A percentile compares a stretch with the other conserved stretches of the same genome.
Conservation (phyloP, 2,329 filamentous ascomycete species). For the Calonectria pseudoturangicola region DNA sequence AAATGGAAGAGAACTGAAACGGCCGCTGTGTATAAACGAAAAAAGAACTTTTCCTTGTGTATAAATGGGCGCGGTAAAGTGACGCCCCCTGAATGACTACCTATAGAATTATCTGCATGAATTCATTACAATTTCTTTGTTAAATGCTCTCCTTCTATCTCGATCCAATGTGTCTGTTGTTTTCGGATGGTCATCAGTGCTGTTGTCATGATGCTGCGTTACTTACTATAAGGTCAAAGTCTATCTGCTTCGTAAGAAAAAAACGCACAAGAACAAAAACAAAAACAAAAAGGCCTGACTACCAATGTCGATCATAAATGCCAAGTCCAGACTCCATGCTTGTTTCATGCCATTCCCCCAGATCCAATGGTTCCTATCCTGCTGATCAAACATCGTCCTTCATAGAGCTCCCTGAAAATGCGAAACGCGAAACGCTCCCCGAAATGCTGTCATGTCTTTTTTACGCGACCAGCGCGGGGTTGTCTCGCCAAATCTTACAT, state of each 20-base stretch:
- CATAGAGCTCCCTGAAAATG: neutral
- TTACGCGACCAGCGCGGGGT: neutral
- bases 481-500: neutral
- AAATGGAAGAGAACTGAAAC: slow-evolving; percentile 43
- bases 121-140: slow-evolving; percentile 4
- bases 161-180: neutral
- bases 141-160: neutral
- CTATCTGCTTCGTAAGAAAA: neutral
- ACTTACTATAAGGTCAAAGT: neutral
- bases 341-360: neutral
- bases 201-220: neutral
- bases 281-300: neutral
- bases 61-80: slow-evolving; percentile 14
- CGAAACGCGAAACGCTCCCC: slow-evolving; percentile 3
- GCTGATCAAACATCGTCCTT: neutral
- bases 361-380: neutral
- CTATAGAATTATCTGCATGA: slow-evolving; percentile 3
- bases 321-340: slow-evolving; percentile 6
- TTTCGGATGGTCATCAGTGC: neutral
- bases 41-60: slow-evolving; percentile 3
- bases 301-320: neutral
- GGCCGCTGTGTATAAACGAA: slow-evolving; percentile 16
- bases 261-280: neutral
- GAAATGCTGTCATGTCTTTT: neutral
- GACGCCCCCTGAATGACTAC: neutral